These are phyloP conservation scores for Yamadazyma atmosphaerica DNA, from an alignment of 1,139 yeast genomes.

Conservation along the genomic window DNA sequence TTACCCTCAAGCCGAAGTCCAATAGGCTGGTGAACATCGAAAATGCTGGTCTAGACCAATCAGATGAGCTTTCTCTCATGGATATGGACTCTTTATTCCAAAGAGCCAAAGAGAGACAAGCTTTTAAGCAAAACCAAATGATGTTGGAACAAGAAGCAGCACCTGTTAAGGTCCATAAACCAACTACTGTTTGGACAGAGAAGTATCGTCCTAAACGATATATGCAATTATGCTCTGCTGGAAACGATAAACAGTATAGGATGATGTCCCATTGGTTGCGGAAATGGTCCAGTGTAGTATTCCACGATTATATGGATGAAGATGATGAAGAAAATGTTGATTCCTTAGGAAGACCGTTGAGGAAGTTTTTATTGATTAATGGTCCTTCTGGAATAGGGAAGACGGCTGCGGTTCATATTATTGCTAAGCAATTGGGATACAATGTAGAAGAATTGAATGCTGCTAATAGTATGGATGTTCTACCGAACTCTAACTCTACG, in stretches of 20 bases:
- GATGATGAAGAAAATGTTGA: conserved; percentile 38
- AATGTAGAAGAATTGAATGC: conserved; percentile 86
- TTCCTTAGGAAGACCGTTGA: conserved; percentile 67
- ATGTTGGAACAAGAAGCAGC: conserved; percentile 9
- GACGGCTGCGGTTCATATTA: conserved; percentile 83
- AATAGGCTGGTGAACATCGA: conserved; percentile 8
- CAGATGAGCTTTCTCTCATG: conserved; percentile 19
- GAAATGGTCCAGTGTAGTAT: conserved; percentile 76
- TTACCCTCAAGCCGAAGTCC: conserved; percentile 20
- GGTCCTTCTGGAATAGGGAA: conserved; percentile 98
- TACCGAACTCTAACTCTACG: conserved; percentile 25
- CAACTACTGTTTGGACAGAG: conserved; percentile 51
- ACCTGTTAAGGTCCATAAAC: conserved; percentile 5
- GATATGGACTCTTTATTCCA: conserved; percentile 34
- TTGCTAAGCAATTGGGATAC: conserved; percentile 82
- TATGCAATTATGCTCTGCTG: conserved; percentile 62
- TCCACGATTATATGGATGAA: conserved; percentile 34
- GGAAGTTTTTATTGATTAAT: conserved; percentile 68
- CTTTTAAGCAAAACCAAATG: conserved; percentile 20
- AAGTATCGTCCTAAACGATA: conserved; percentile 79
- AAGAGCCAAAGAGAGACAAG: conserved; percentile 26
- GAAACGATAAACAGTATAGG: conserved; percentile 81
- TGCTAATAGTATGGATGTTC: conserved; percentile 59
- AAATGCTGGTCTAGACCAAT: conserved; percentile 1
- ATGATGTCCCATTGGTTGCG: conserved; percentile 73